A percentile compares a stretch with the other conserved stretches of the same genome.
These are phyloP conservation scores for Lobosporangium transversale DNA, from an alignment of 192 early-diverging fungal genomes.

Conservation along the genomic window DNA sequence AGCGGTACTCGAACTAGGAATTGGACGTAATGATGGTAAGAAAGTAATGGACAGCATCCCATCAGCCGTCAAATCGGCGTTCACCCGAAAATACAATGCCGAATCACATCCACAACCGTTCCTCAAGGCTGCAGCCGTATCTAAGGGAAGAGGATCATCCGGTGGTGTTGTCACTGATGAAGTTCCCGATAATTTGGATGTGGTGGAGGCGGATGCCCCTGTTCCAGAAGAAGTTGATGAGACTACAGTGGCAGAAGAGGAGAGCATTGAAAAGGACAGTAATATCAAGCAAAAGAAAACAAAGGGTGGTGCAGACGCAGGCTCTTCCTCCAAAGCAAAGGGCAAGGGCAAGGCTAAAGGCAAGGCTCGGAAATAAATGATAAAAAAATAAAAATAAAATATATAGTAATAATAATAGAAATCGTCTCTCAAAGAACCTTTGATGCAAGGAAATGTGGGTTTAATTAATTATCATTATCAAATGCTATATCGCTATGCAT, in stretches of 20 bases:
- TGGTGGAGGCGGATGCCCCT: constrained; percentile 54
- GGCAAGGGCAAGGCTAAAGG: constrained; percentile 41
- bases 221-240: constrained; percentile 61
- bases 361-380: background rate
- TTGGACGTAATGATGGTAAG: constrained; percentile 63
- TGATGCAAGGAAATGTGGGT: too few species aligned
- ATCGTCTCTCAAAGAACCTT: too few species aligned
- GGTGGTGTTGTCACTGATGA: constrained; percentile 36
- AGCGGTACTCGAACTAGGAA: constrained; percentile 81
- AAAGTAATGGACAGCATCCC: constrained; percentile 61
- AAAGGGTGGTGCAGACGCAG: background rate
- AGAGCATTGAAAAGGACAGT: constrained; percentile 63
- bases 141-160: constrained; percentile 29
- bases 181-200: constrained; percentile 68
- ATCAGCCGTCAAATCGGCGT: constrained; percentile 74
- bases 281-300: constrained; percentile 53
- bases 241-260: constrained; percentile 63
- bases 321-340: constrained; percentile 16
- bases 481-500: too few species aligned
- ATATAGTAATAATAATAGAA: too few species aligned
- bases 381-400: too few species aligned
- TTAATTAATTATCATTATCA: too few species aligned
- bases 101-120: constrained; percentile 70
- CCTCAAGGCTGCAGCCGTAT: constrained; percentile 47
- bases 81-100: constrained; percentile 77